Evolutionary conservation across 1,284 basidiomycete genomes (phyloP), one percentile per base, ranked within the genome.

Genomic region (Neonothopanus nambi): DNA sequence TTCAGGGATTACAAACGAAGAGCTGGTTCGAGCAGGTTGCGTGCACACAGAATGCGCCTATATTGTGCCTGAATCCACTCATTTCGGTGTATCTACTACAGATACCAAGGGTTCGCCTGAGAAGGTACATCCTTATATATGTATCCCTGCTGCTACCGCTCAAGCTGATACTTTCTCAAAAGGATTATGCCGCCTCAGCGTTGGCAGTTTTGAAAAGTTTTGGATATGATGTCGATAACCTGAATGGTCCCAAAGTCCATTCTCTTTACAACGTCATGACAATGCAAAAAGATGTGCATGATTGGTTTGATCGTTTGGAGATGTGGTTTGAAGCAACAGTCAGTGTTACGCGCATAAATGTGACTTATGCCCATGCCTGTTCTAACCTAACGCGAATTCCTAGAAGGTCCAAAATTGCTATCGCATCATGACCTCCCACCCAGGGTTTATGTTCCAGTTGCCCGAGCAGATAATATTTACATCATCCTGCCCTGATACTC

Each of bases 201-300:
- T 18, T 23, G 38, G 38, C 38, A 3, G 11, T 40, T 18, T 40
- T 40, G 38, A 18, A 23, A 23, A 2, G 17, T n/a, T 40, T 40
- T 40, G 38, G 21, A 3, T 40, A 40, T n/a, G 38, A 40, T n/a
- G 17, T 23, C 21, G 17, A 57, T 17, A 60, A 63, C 38, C 57
- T 69, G 18, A 57, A 60, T 51, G 66, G 65, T 11, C 18, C 43
- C 9, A 49, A 57, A 42, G 57, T 70, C 12, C 64, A 70, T 54
- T 59, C 55, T 18, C 57, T 70, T 17, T 61, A 65, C 39, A 70
- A 71, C 51, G 55, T 68, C 30, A 54, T 71, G 49, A 71, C 68
- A 5, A 44, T 71, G 52, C 37, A 52, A 21, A 1, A 17, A 3
- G 42, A 51, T 45, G 21, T 61, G 5, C 67, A 65, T 47, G 9